Evolutionary conservation across 352 stramenopile genomes (phyloP).

Genomic region (Pythium aristosporum): DNA sequence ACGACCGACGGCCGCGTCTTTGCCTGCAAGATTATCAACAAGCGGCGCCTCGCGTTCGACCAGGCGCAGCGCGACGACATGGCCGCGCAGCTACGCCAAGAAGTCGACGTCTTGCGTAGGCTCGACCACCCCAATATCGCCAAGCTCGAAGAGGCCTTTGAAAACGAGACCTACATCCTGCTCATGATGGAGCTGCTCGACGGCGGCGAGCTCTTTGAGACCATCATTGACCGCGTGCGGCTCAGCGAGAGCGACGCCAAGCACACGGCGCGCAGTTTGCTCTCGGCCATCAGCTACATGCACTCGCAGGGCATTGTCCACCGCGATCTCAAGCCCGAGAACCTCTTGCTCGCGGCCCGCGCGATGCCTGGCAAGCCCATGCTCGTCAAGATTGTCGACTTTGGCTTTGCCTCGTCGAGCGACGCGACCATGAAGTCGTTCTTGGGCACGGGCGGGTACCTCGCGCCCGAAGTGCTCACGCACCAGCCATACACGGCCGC

Average conservation of each 20-base stretch:
- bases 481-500: conserved; percentile 93
- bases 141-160: conserved; percentile 64
- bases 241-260: conserved; percentile 59
- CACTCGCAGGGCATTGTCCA: conserved; percentile 89
- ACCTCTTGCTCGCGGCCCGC: conserved; percentile 86
- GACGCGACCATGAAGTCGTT: conserved; percentile 67
- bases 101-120: conserved; percentile 61
- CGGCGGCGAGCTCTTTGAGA: conserved; percentile 80
- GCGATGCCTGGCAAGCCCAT: conserved; percentile 31
- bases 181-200: conserved; percentile 75
- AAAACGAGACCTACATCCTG: conserved; percentile 63
- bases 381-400: conserved; percentile 98
- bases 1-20: conserved; percentile 45
- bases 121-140: conserved; percentile 72
- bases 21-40: conserved; percentile 83
- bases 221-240: conserved; percentile 63
- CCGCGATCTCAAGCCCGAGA: conserved; percentile 99
- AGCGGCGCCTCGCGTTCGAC: conserved; percentile 50
- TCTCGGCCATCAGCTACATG: conserved; percentile 76
- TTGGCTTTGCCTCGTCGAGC: conserved; percentile 95
- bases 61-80: conserved; percentile 51
- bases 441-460: conserved; percentile 90
- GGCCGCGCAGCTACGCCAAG: conserved; percentile 51
- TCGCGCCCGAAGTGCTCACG: conserved; percentile 97
- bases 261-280: conserved; percentile 48